Percentiles rank a stretch among this genome's conserved stretches.
Evolutionary conservation across 2,329 filamentous ascomycete species (phyloP).

Genomic region (Pseudopithomyces chartarum): DNA sequence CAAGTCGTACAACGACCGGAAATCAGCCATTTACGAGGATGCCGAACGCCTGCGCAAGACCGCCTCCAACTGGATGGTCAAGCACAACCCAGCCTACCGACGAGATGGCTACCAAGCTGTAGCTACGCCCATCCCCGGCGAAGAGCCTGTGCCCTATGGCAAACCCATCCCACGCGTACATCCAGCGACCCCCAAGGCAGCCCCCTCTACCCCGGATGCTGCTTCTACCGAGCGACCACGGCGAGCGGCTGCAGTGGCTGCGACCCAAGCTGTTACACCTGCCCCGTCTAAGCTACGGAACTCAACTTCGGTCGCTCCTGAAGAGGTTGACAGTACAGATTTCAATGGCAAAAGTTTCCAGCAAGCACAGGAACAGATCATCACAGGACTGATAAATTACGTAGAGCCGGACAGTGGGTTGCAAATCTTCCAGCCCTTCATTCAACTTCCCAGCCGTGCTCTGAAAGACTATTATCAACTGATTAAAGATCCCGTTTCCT

Average conservation of each 20-base stretch:
- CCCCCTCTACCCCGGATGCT: constrained; percentile 29
- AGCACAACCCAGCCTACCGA: constrained; percentile 82
- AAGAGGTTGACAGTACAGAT: constrained; percentile 42
- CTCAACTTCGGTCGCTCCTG: constrained; percentile 30
- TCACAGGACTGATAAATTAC: constrained; percentile 72
- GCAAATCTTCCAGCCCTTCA: constrained; percentile 74
- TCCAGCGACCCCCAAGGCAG: constrained; percentile 29
- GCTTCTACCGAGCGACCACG: constrained; percentile 30
- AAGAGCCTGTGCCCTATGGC: constrained; percentile 45
- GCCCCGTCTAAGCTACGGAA: constrained; percentile 39
- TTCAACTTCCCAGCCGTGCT: constrained; percentile 75
- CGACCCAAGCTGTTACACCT: constrained; percentile 35
- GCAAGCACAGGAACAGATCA: constrained; percentile 82
- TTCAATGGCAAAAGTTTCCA: constrained; percentile 80
- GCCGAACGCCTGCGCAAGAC: constrained; percentile 86
- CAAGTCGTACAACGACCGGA: constrained; percentile 79
- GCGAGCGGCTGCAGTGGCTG: constrained; percentile 32
- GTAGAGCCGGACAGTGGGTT: constrained; percentile 66
- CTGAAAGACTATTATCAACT: constrained; percentile 86
- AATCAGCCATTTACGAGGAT: constrained; percentile 76
- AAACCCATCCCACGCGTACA: constrained; percentile 34
- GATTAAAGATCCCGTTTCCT: constrained; percentile 78
- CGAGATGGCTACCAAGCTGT: constrained; percentile 69
- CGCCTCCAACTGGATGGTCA: constrained; percentile 85
- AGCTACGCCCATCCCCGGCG: constrained; percentile 73